Evolutionary conservation across 768 basidiomycete genomes (phyloP), one percentile per base, ranked within the genome.

Genomic region (Tricholoma terreum): DNA sequence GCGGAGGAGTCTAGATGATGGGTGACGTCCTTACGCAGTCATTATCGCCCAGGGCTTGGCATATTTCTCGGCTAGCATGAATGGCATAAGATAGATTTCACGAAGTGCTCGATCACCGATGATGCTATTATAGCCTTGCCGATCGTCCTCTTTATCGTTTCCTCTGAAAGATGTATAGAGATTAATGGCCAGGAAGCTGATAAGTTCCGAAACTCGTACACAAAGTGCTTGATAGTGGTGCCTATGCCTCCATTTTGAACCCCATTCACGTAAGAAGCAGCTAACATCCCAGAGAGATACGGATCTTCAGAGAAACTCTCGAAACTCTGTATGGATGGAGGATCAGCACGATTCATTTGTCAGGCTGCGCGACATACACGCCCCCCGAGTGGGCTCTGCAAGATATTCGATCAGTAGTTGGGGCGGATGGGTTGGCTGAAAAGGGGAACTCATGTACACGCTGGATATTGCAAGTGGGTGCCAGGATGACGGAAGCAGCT

Each of bases 391-490:
- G 88, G 88, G 64, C 78, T 87, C 85, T 87, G 55, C 4, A 35
- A 45, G 58, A 15, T 24, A 31, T 22, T 43, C 7, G 59, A 50
- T 57, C 30, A 51, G 46, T 57, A 55, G 50, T 31, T 42, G 48
- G 2, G 33, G 3, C 24, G 46, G 43, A 19, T 33, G 1, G 22
- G 27, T 58, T 36, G 17, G 24, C 46, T 54, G 21, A 55, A 19
- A 42, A 8, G 27, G 38, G 50, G 17, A 31, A 42, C 50, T 7
- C 27, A 62, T 72, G 59, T 67, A 84, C 89, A 31, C 92, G 82
- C 70, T 92, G 91, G 50, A 90, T 91, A 67, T 94, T 93, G 67
- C 87, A 89, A 0, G 91, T 93, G 0, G 91, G 92, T 0, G 85
- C 92, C 15, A 92, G 80, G 30, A 91, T 74, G 2, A 90, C 70